Percentiles rank a stretch among this genome's conserved stretches.
Evolutionary conservation across 495 filamentous ascomycete genomes (phyloP).

Genomic region (Umbilicaria muhlenbergii): DNA sequence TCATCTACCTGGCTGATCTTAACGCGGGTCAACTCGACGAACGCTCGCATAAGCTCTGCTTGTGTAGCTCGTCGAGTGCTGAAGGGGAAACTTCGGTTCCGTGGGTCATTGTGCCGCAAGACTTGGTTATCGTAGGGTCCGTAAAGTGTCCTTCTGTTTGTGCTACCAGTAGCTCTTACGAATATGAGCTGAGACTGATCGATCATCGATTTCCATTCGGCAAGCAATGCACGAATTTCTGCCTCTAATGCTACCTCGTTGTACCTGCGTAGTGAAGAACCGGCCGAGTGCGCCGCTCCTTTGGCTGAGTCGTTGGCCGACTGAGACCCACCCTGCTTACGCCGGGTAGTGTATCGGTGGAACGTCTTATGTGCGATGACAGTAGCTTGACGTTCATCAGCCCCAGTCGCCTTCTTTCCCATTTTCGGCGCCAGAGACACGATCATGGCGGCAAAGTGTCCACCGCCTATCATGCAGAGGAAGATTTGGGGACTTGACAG

Average conservation of each 20-base stretch:
- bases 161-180: slow-evolving; percentile 72
- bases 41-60: slow-evolving; percentile 81
- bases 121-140: slow-evolving; percentile 83
- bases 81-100: slow-evolving; percentile 86
- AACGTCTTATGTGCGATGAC: slow-evolving; percentile 95
- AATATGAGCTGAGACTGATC: slow-evolving; percentile 73
- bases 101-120: slow-evolving; percentile 60
- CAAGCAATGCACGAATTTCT: slow-evolving; percentile 64
- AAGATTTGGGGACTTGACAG: slow-evolving; percentile 69
- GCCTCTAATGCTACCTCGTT: slow-evolving; percentile 79
- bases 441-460: slow-evolving; percentile 94
- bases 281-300: slow-evolving; percentile 85
- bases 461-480: slow-evolving; percentile 95
- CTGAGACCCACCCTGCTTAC: slow-evolving; percentile 92
- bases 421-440: slow-evolving; percentile 72
- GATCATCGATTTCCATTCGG: slow-evolving; percentile 70
- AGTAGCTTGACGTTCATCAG: slow-evolving; percentile 61
- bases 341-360: slow-evolving; percentile 87
- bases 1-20: slow-evolving; percentile 67
- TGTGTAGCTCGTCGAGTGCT: slow-evolving; percentile 90
- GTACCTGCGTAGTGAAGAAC: slow-evolving; percentile 75
- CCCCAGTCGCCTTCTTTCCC: slow-evolving; percentile 51
- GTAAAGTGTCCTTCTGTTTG: slow-evolving; percentile 73
- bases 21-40: slow-evolving; percentile 79
- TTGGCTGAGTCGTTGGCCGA: slow-evolving; percentile 84